Percentiles rank a stretch among this genome's conserved stretches.
These are phyloP conservation scores for Mariannaea elegans DNA, from an alignment of 2,329 filamentous ascomycete genomes.

Conservation along the genomic window DNA sequence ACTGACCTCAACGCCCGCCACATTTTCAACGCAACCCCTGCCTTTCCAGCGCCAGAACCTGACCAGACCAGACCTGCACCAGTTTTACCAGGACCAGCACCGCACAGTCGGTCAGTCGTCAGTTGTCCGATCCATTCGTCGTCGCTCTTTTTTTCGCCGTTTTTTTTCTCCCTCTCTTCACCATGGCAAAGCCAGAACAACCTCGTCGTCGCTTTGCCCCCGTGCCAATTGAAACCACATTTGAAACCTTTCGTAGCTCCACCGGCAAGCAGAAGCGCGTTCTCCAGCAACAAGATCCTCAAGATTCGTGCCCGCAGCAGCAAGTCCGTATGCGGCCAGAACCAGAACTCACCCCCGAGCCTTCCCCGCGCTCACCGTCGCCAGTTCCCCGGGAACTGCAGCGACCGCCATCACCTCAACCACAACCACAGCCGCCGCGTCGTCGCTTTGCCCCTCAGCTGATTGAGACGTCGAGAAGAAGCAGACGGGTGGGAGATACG, in stretches of 20 bases:
- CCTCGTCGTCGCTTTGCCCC: slow-evolving; percentile 70
- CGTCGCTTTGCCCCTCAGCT: slow-evolving; percentile 79
- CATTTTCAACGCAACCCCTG: slow-evolving; percentile 34
- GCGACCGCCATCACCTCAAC: slow-evolving; percentile 29
- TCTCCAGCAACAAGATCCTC: slow-evolving; percentile 18
- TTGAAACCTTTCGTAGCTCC: slow-evolving; percentile 63
- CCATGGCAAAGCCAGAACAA: slow-evolving; percentile 52
- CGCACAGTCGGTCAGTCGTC: slow-evolving; percentile 28
- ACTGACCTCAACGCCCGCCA: neutral
- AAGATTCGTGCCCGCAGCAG: slow-evolving; percentile 20
- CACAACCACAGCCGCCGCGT: slow-evolving; percentile 43
- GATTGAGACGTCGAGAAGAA: slow-evolving; percentile 80
- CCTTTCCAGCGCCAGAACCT: slow-evolving; percentile 27
- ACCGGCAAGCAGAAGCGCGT: slow-evolving; percentile 34
- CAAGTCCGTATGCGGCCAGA: slow-evolving; percentile 55
- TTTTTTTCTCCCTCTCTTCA: slow-evolving; percentile 48
- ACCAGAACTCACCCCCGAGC: slow-evolving; percentile 65
- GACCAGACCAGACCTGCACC: slow-evolving; percentile 13
- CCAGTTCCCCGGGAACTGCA: slow-evolving; percentile 52
- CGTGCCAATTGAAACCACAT: slow-evolving; percentile 77
- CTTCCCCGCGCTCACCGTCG: slow-evolving; percentile 60
- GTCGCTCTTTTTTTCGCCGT: slow-evolving; percentile 15
- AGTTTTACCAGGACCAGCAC: slow-evolving; percentile 20
- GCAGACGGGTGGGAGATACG: slow-evolving; percentile 71
- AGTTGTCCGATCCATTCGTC: slow-evolving; percentile 25